These are phyloP conservation scores for Aspergillus neoniger DNA, from an alignment of 2,329 filamentous ascomycete genomes.

Conservation along the genomic window DNA sequence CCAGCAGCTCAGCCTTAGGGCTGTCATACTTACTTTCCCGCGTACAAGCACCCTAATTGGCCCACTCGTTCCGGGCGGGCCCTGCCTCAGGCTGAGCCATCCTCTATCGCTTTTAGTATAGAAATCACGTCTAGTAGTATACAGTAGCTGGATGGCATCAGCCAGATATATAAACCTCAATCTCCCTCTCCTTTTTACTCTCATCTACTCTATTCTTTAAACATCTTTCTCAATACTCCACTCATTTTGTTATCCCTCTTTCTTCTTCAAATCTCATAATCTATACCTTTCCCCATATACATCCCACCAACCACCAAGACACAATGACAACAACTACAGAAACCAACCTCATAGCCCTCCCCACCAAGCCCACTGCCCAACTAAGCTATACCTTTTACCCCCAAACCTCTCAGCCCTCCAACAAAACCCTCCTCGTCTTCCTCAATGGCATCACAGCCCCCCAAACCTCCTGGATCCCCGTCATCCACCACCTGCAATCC, in stretches of 20 bases:
- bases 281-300: neutral
- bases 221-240: too few relatives aligned
- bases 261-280: too few relatives aligned
- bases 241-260: too few relatives aligned
- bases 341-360: conserved; percentile 9
- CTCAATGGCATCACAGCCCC: conserved; percentile 49
- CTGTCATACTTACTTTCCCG: neutral
- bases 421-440: conserved; percentile 42
- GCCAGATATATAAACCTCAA: too few relatives aligned
- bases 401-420: neutral
- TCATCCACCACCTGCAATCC: conserved; percentile 30
- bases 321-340: neutral
- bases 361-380: conserved; percentile 23
- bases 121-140: too few relatives aligned
- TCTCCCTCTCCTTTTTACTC: too few relatives aligned
- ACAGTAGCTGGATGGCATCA: too few relatives aligned
- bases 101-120: too few relatives aligned
- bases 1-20: neutral
- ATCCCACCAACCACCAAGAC: neutral
- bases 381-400: conserved; percentile 22
- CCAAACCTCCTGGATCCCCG: conserved; percentile 40
- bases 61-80: neutral
- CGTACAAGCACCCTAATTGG: neutral
- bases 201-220: too few relatives aligned
- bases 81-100: neutral